phyloP scores from a whole-genome alignment of 192 early-diverging fungal genomes.

The Linnemannia hyalina region DNA sequence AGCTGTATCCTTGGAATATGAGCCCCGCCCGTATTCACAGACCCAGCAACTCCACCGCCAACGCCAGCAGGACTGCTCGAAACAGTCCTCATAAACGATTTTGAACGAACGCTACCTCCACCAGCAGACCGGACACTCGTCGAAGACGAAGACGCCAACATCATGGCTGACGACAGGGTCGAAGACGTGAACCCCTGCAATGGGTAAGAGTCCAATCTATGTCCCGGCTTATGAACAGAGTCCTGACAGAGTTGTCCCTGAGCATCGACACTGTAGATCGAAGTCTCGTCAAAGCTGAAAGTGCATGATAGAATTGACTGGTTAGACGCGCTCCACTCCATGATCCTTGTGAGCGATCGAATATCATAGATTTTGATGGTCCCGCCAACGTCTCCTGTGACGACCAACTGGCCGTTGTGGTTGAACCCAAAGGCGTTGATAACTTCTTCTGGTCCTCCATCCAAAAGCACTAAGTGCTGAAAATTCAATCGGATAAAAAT shows the following conservation, averaged over 20 bases:
- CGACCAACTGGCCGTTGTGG: conserved; percentile 73
- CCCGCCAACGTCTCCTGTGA: conserved; percentile 66
- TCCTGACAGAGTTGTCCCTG: conserved; percentile 61
- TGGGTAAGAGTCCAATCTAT: conserved; percentile 40
- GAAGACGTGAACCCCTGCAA: conserved; percentile 64
- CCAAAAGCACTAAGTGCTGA: conserved; percentile 25
- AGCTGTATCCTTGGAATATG: conserved; percentile 46
- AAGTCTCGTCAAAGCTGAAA: conserved; percentile 76
- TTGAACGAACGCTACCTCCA: conserved; percentile 46
- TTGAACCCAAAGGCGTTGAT: conserved; percentile 72
- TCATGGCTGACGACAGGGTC: conserved; percentile 31
- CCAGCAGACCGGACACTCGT: conserved; percentile 41
- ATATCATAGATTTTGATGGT: conserved; percentile 69
- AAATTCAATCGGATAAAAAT: background rate
- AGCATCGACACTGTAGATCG: conserved; percentile 63
- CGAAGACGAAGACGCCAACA: conserved; percentile 37
- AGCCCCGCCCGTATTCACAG: background rate
- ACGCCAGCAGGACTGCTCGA: conserved; percentile 4
- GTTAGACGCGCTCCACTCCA: conserved; percentile 65
- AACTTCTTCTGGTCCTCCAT: conserved; percentile 20
- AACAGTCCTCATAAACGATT: conserved; percentile 31
- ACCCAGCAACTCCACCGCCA: background rate
- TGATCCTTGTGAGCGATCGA: conserved; percentile 65
- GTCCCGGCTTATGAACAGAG: conserved; percentile 67
- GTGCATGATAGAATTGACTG: conserved; percentile 61